phyloP scores from a whole-genome alignment of 306 rosid genomes.

The Notholithocarpus densiflorus region DNA sequence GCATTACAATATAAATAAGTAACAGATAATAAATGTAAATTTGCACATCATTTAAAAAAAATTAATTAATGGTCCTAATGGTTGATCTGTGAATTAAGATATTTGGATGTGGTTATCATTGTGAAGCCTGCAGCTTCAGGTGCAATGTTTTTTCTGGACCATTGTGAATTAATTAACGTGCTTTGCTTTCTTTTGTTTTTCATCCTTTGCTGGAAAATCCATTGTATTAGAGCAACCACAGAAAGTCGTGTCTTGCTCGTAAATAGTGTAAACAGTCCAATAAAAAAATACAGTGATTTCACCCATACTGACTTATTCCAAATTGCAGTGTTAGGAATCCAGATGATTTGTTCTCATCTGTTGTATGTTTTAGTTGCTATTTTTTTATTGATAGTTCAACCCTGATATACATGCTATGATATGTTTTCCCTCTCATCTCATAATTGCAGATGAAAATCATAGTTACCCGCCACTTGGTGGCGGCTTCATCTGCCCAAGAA shows the following conservation, averaged over 20 bases:
- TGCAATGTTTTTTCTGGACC: constrained; percentile 2
- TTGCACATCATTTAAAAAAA: no score
- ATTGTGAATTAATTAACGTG: no score
- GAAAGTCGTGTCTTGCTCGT: background rate
- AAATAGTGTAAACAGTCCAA: background rate
- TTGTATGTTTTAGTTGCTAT: background rate
- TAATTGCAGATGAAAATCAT: background rate
- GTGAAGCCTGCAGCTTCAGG: background rate
- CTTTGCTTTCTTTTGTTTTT: background rate
- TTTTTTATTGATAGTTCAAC: background rate
- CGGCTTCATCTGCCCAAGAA: background rate
- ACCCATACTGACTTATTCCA: background rate
- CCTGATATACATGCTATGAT: background rate
- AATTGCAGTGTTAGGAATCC: background rate
- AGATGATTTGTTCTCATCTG: background rate
- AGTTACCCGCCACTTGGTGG: background rate
- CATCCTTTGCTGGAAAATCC: background rate
- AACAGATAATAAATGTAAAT: no score
- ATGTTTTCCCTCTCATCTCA: background rate
- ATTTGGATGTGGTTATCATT: background rate
- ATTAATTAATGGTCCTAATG: background rate
- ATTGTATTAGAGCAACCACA: background rate
- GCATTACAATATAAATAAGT: background rate
- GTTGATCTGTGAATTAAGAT: background rate
- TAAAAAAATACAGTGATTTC: background rate